phyloP scores from a whole-genome alignment of 306 rosid species.

The Vicia faba region DNA sequence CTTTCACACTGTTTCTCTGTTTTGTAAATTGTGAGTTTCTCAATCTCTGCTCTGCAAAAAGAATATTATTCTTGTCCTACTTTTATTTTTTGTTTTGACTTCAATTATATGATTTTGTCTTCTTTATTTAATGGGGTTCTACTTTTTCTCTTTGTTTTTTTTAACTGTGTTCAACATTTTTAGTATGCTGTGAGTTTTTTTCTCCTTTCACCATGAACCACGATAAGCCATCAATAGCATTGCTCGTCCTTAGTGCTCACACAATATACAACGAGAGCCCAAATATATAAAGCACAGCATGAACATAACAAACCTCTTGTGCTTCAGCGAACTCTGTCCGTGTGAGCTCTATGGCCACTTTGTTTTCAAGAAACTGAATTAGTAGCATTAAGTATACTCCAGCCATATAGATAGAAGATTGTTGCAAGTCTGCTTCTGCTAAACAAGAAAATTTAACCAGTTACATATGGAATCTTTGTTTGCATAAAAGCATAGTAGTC shows the following conservation, averaged over 20 bases:
- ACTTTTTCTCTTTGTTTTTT: background rate
- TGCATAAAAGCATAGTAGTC: slow-evolving; percentile 29
- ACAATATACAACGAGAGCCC: slow-evolving; percentile 29
- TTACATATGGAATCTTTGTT: slow-evolving; percentile 31
- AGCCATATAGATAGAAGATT: slow-evolving; percentile 96
- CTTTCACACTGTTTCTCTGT: slow-evolving; percentile 10
- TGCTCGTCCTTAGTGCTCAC: slow-evolving; percentile 12
- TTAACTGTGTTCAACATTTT: background rate
- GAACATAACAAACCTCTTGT: slow-evolving; percentile 68
- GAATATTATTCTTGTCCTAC: background rate
- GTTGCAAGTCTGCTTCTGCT: slow-evolving; percentile 93
- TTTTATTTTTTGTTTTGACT: background rate
- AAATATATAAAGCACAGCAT: slow-evolving; percentile 15
- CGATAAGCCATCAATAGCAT: background rate
- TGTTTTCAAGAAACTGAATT: slow-evolving; percentile 96
- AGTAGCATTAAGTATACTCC: slow-evolving; percentile 92
- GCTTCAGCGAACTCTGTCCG: slow-evolving; percentile 92
- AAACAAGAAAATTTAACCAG: slow-evolving; percentile 42
- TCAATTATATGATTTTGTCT: background rate
- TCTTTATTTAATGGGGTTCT: background rate
- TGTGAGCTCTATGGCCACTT: slow-evolving; percentile 91
- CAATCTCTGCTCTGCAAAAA: background rate
- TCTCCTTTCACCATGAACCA: background rate
- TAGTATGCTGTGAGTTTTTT: background rate
- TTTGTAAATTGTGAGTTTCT: slow-evolving; percentile 2